Evolutionary conservation across 345 rosid genomes (phyloP), one percentile per base, ranked within the genome.

Genomic region (Brassica nigra): DNA sequence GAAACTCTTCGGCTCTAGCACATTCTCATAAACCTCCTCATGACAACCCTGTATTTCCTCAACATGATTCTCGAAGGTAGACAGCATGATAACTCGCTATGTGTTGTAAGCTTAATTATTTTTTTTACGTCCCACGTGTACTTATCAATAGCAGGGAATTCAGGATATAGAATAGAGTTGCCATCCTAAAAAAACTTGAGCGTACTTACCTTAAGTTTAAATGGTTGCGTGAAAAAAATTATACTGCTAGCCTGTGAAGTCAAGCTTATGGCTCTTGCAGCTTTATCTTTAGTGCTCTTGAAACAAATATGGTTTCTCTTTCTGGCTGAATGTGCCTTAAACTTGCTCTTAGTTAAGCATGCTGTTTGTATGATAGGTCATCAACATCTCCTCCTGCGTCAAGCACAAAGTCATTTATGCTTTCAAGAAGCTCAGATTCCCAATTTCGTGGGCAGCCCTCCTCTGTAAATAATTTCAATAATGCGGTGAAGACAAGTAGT

Each of bases 51-150:
- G 72, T 65, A 74, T 75, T 86, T 78, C 30, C 67, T 74, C 86
- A 78, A 63, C 81, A 76, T 59, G 83, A 86, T 34, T 79, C 86
- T 68, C 83, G 72, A 75, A 90, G 92, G 94, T 89, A 84, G 75
- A 62, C 70, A 33, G 52, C 80, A 67, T 73, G 62, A 76, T 62
- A 71, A 47, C 67, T 57, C 61, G 30, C 30, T 37, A 1, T 33
- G 39, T 62, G 65, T 68, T 61, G 65, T 47, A 73, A 67, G 61
- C 72, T 57, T 66, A 39, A 39, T 20, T 59, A 9, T 58, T 44
- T 66, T 39, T 36, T 72, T 57, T 78, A 4, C 10, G n/a, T 8
- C 37, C 15, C 5, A 42, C 14, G 8, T 62, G 71, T 18, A 68
- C 33, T 18, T 75, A 65, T 68, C 66, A 68, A 61, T 7, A 54